Conservation (phyloP, 805 yeast genomes). For the Suhomyces sp. region DNA sequence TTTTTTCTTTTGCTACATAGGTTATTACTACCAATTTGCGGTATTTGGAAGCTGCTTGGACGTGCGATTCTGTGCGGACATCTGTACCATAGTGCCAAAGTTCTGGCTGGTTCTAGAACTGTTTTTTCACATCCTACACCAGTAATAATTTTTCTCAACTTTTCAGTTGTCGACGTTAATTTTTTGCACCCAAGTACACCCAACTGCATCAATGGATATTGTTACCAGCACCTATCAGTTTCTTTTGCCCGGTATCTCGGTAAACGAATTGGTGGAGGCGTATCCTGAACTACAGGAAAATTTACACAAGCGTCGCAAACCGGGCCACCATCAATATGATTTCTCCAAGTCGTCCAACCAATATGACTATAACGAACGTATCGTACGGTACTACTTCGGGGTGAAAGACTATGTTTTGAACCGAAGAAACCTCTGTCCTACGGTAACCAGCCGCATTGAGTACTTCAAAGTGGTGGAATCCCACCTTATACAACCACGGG, state of each 20-base stretch:
- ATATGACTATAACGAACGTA: slow-evolving; percentile 16
- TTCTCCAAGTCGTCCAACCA: slow-evolving; percentile 13
- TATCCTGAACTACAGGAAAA: slow-evolving; percentile 6
- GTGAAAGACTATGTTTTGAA: slow-evolving; percentile 10
- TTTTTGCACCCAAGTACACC: no score
- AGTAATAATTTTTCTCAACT: no score
- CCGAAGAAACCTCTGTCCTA: slow-evolving; percentile 18
- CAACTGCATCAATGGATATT: not conserved
- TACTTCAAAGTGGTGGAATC: slow-evolving; percentile 17
- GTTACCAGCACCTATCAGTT: not conserved
- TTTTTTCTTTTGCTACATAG: no score
- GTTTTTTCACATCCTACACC: no score
- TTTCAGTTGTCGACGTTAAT: no score
- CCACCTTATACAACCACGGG: slow-evolving; percentile 9
- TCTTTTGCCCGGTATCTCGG: slow-evolving; percentile 1
- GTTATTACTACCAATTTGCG: no score
- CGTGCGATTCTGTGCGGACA: no score
- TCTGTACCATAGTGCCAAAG: no score
- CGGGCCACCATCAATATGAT: slow-evolving; percentile 9
- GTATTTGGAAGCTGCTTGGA: no score
- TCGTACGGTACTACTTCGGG: slow-evolving; percentile 13
- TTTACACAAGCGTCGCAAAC: slow-evolving; percentile 8
- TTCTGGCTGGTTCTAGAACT: no score
- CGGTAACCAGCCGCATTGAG: slow-evolving; percentile 18
- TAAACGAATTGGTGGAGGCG: slow-evolving; percentile 3